Evolutionary conservation across 208 protist genomes (phyloP).

Genomic region (Trypanosoma melophagium): DNA sequence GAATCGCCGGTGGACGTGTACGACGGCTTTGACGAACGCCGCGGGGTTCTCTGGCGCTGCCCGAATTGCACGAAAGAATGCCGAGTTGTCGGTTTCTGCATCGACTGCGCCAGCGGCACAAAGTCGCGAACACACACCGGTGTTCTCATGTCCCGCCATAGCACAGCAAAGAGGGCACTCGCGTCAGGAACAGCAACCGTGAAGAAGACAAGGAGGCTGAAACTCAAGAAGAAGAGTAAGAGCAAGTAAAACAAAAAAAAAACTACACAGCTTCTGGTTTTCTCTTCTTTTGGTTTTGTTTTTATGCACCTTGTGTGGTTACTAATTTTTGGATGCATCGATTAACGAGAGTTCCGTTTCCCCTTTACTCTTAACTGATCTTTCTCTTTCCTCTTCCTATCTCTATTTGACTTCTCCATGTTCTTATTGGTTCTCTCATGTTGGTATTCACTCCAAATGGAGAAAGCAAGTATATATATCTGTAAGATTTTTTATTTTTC

Average conservation of each 20-base stretch:
- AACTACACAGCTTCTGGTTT: background rate
- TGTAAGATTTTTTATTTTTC: background rate
- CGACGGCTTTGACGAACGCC: slow-evolving; percentile 77
- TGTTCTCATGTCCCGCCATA: slow-evolving; percentile 51
- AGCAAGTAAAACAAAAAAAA: slow-evolving; percentile 19
- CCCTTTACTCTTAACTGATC: background rate
- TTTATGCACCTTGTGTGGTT: background rate
- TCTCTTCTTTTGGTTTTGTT: background rate
- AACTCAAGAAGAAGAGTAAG: slow-evolving; percentile 32
- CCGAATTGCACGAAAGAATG: slow-evolving; percentile 64
- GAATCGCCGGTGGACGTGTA: slow-evolving; percentile 86
- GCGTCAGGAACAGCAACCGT: slow-evolving; percentile 15
- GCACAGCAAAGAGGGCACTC: slow-evolving; percentile 36
- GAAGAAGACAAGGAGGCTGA: slow-evolving; percentile 37
- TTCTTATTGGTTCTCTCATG: too few relatives aligned
- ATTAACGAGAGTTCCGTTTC: background rate
- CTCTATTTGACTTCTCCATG: too few relatives aligned
- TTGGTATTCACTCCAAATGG: too few relatives aligned
- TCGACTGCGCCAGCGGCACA: slow-evolving; percentile 72
- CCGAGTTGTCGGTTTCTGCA: slow-evolving; percentile 84
- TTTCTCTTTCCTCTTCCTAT: slow-evolving; percentile 2
- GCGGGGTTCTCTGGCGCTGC: slow-evolving; percentile 84
- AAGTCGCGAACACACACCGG: slow-evolving; percentile 63
- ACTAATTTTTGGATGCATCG: too few relatives aligned
- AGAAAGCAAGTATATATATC: too few relatives aligned